Evolutionary conservation across 306 rosid genomes (phyloP), one percentile per base, ranked within the genome.

Genomic region (Argentina anserina): DNA sequence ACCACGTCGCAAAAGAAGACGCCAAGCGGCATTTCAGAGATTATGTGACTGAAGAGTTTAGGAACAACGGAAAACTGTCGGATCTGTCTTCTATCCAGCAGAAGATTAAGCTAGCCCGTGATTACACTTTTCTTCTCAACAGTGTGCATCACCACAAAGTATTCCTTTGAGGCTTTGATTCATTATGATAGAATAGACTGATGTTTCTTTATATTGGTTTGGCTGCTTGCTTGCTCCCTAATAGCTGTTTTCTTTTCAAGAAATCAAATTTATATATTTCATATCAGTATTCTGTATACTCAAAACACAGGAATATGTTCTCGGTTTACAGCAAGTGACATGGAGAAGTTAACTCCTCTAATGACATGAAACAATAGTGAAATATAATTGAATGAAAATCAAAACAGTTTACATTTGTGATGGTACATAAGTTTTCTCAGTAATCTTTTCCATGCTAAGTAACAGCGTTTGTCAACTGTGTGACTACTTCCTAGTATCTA

Each of bases 81-180:
- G 90, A 88, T 69, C 60, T 40, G 61, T 81, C 78, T 28, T 88
- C 87, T 70, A 21, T 85, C 72, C 91, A 73, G 76, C 93, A 85
- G 55, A 88, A 81, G 81, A 75, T 94, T 21, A 89, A 90, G 82
- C 92, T 94, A 60, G 97, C 97, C 8, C 81, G 18, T 3, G 91
- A 91, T 73, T 94, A 91, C 76, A 81, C 96, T 64, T 67, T 53
- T 75, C 78, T 89, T 46, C 96, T 91, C 60, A 91, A 90, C 63
- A 78, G 88, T n/a, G 95, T 94, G 56, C 97, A 94, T 76, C 89
- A 88, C 83, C 96, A 91, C 63, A 80, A 91, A 96, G 99, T 76
- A 83, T 46, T 73, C 61, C n/a, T n/a, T n/a, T n/a, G n/a, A n/a
- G n/a, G n/a, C n/a, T 61, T 59, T 73, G 65, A 60, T 72, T 75